A percentile compares a stretch with the other conserved stretches of the same genome.
Evolutionary conservation across 352 stramenopile species (phyloP).

Genomic region (Phytophthora pseudosyringae): DNA sequence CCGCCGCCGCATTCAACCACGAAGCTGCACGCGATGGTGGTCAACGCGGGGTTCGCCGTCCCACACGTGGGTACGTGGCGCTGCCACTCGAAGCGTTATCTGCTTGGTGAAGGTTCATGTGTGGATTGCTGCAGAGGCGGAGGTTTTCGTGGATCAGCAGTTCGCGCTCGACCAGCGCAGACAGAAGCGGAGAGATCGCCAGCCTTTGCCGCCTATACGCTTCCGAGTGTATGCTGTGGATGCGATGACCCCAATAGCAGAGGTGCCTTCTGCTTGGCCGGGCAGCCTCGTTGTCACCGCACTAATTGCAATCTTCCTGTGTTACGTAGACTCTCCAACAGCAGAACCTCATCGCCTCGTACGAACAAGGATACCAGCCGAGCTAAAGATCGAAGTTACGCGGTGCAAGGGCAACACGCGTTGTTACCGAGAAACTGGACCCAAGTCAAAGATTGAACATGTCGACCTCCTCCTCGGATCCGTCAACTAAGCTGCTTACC

Average conservation of each 20-base stretch:
- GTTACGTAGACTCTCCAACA: slow-evolving; percentile 39
- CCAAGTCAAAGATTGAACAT: slow-evolving; percentile 59
- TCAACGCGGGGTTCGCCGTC: slow-evolving; percentile 57
- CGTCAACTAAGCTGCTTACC: slow-evolving; percentile 8
- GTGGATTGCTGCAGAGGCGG: slow-evolving; percentile 41
- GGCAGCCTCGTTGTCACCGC: neutral
- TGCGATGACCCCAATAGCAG: slow-evolving; percentile 47
- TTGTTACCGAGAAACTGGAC: neutral
- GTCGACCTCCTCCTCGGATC: slow-evolving; percentile 51
- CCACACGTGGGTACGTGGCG: slow-evolving; percentile 58
- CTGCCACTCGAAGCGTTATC: neutral
- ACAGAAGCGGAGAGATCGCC: slow-evolving; percentile 19
- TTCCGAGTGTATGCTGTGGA: slow-evolving; percentile 50
- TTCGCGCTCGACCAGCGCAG: slow-evolving; percentile 32
- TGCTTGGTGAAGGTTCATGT: slow-evolving; percentile 8
- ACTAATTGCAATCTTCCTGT: neutral
- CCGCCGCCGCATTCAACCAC: slow-evolving; percentile 14
- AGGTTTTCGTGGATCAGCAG: slow-evolving; percentile 57
- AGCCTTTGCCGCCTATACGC: slow-evolving; percentile 25
- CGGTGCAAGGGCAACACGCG: neutral
- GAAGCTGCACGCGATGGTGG: slow-evolving; percentile 52
- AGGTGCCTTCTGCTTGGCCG: slow-evolving; percentile 33
- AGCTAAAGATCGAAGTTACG: slow-evolving; percentile 1
- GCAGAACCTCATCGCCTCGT: slow-evolving; percentile 38
- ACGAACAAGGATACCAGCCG: slow-evolving; percentile 32